phyloP scores from a whole-genome alignment of 2,329 filamentous ascomycete species.

The Meredithiella fracta region DNA sequence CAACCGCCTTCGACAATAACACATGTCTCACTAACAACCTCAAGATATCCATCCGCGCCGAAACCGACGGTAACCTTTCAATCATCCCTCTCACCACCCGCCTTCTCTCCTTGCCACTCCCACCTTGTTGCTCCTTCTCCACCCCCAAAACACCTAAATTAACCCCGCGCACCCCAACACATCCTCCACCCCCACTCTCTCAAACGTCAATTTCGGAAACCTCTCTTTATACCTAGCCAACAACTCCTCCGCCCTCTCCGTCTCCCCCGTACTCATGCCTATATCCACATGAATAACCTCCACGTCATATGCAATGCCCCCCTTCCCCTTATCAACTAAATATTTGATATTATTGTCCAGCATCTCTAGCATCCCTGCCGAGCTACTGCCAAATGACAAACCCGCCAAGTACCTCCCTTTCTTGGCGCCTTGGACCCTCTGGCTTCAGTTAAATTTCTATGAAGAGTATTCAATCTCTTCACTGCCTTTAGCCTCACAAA shows the following conservation, averaged over 20 bases:
- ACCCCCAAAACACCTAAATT: neutral
- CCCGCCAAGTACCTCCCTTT: slow-evolving; percentile 47
- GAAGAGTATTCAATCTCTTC: slow-evolving; percentile 46
- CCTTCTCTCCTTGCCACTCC: neutral
- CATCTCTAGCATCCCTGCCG: slow-evolving; percentile 58
- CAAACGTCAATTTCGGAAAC: slow-evolving; percentile 53
- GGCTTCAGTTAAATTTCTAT: slow-evolving; percentile 28
- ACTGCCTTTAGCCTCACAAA: slow-evolving; percentile 67
- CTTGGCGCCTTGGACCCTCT: slow-evolving; percentile 20
- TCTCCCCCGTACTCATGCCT: slow-evolving; percentile 19
- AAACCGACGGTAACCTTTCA: slow-evolving; percentile 49
- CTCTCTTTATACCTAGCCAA: slow-evolving; percentile 35
- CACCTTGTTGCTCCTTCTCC: neutral
- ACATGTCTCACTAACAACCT: slow-evolving; percentile 55
- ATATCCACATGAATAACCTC: slow-evolving; percentile 40
- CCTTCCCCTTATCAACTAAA: slow-evolving; percentile 43
- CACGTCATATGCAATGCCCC: slow-evolving; percentile 51
- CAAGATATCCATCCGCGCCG: slow-evolving; percentile 58
- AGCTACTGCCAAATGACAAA: slow-evolving; percentile 70
- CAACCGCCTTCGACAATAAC: slow-evolving; percentile 47
- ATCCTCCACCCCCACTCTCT: slow-evolving; percentile 44
- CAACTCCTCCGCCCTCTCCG: slow-evolving; percentile 29
- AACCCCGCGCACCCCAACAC: slow-evolving; percentile 22
- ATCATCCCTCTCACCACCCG: slow-evolving; percentile 39
- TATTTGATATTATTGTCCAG: slow-evolving; percentile 52